phyloP scores from a whole-genome alignment of 345 rosid genomes.

The Brassica napus region DNA sequence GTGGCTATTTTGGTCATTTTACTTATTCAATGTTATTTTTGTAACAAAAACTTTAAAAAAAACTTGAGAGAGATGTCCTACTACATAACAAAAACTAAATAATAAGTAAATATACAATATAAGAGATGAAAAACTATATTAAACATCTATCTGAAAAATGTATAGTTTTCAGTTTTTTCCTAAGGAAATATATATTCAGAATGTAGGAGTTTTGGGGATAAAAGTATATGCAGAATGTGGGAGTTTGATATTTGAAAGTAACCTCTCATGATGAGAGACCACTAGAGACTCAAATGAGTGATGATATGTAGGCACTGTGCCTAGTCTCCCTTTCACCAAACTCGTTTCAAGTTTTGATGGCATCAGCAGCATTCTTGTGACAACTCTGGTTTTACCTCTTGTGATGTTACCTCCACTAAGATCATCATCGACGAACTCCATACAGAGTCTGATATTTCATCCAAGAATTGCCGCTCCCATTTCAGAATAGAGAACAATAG shows the following conservation, averaged over 20 bases:
- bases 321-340: slow-evolving; percentile 52
- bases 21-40: too few relatives aligned
- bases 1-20: too few relatives aligned
- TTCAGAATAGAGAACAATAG: slow-evolving; percentile 70
- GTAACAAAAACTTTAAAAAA: too few relatives aligned
- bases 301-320: slow-evolving; percentile 51
- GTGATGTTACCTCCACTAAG: slow-evolving; percentile 41
- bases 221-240: slow-evolving; percentile 80
- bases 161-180: too few relatives aligned
- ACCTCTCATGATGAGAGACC: slow-evolving; percentile 72
- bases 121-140: too few relatives aligned
- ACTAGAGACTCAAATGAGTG: slow-evolving; percentile 77
- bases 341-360: slow-evolving; percentile 72
- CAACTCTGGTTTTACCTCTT: slow-evolving; percentile 65
- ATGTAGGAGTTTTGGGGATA: slow-evolving; percentile 49
- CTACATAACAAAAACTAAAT: too few relatives aligned
- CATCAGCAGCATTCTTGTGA: slow-evolving; percentile 83
- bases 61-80: too few relatives aligned
- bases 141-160: too few relatives aligned
- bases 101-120: too few relatives aligned
- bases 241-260: slow-evolving; percentile 70
- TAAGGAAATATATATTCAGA: too few relatives aligned
- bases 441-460: slow-evolving; percentile 60
- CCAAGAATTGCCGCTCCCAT: slow-evolving; percentile 68
- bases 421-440: slow-evolving; percentile 55